Evolutionary conservation across 352 stramenopile species (phyloP), one percentile per base, ranked within the genome.

Genomic region (Aphanomyces stellatus): DNA sequence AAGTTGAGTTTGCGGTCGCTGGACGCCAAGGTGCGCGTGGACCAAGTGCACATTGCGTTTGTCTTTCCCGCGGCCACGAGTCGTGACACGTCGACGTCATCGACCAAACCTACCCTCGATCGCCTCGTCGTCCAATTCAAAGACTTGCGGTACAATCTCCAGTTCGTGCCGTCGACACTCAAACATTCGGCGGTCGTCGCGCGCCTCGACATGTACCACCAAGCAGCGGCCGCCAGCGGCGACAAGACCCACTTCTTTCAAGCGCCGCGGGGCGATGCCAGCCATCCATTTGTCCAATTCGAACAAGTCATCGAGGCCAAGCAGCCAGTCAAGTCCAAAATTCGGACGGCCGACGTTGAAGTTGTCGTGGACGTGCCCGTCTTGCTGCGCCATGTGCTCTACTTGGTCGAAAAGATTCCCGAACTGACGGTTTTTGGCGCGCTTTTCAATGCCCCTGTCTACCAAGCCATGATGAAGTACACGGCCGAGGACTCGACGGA

Each of bases 161-260:
- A 67, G 24, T 25, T 51, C 5, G 48, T 67, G 27, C 60, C 48
- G 17, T 17, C 60, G n/a, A 10, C 17, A 3, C 7, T 67, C 6
- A 67, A 67, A 31, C 60, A 67, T 25, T 19, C 40, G 24, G 15
- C 57, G 10, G 19, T 48, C 0, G 17, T 67, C 43, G 43, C 37
- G 11, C 43, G 60, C n/a, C 8, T 67, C 19, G 60, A 67, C 33
- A 51, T 67, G 30, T 37, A 41, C 34, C 60, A 49, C 28, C 25
- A 7, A 25, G 31, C 41, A 6, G n/a, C 19, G 19, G 3, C 8
- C 25, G 59, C 28, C 15, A 27, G 2, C 3, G 30, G 7, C 11
- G n/a, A 55, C 43, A 57, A 67, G 49, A 40, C 49, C 17, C 22
- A 34, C 10, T 67, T 67, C 17, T 57, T 67, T 24, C 60, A 67